A percentile compares a stretch with the other conserved stretches of the same genome.
Evolutionary conservation across 148 eudicot species (phyloP).

Genomic region (Linanthus parryae): DNA sequence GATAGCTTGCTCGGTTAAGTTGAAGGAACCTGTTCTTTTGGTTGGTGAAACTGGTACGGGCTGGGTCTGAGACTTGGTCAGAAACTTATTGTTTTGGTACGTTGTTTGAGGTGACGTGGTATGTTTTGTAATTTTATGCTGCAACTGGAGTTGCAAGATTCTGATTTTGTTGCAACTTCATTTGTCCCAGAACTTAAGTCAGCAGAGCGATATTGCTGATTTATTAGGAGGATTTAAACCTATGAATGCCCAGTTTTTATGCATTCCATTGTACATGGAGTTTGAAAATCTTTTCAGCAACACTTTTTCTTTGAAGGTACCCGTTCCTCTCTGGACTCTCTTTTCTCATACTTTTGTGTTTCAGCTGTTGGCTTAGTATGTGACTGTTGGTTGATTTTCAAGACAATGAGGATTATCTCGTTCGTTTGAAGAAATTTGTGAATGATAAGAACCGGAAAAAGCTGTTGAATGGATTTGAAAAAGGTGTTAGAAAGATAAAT

Average conservation of each 20-base stretch:
- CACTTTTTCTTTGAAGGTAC: constrained; percentile 64
- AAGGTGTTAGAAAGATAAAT: constrained; percentile 31
- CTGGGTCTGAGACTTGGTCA: constrained; percentile 73
- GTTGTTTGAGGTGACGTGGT: too few relatives aligned
- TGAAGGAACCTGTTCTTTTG: constrained; percentile 85
- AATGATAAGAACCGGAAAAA: constrained; percentile 54
- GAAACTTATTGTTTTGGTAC: constrained; percentile 92
- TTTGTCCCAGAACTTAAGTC: constrained; percentile 77
- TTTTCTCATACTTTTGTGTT: not conserved
- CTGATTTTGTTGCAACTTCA: too few relatives aligned
- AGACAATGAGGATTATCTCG: constrained; percentile 44
- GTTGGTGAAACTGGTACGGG: constrained; percentile 99
- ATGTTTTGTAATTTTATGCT: too few relatives aligned
- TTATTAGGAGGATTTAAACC: constrained; percentile 93
- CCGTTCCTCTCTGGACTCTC: not conserved
- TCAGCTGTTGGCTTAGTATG: too few relatives aligned
- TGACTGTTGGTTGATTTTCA: constrained; percentile 22
- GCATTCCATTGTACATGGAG: constrained; percentile 75
- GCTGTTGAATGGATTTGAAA: constrained; percentile 45
- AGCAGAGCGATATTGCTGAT: constrained; percentile 96
- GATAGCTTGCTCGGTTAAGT: constrained; percentile 82
- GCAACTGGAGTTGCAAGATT: too few relatives aligned
- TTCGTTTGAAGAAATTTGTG: constrained; percentile 31
- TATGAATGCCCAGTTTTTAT: constrained; percentile 62
- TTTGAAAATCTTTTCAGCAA: constrained; percentile 49